phyloP scores from a whole-genome alignment of 495 filamentous ascomycete genomes.

The Neurospora hispaniola region DNA sequence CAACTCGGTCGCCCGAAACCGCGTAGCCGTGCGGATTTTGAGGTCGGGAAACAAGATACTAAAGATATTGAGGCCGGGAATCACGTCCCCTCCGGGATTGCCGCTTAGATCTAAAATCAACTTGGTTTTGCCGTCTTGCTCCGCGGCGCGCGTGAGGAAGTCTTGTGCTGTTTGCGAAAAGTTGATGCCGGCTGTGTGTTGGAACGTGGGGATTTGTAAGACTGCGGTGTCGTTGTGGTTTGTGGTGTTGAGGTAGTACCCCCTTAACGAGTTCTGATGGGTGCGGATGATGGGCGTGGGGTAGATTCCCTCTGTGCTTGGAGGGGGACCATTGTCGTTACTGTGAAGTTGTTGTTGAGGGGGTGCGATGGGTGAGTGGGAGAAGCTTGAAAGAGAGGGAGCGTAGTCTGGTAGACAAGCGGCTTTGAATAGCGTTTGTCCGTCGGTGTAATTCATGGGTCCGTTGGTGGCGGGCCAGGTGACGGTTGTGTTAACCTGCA shows the following conservation, averaged over 20 bases:
- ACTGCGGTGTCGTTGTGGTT: not conserved
- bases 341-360: too few relatives aligned
- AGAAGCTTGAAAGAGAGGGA: not conserved
- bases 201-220: not conserved
- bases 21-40: not conserved
- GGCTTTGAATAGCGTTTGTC: not conserved
- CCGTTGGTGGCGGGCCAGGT: not conserved
- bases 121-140: not conserved
- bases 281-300: not conserved
- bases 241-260: not conserved
- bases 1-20: not conserved
- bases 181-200: rapidly evolving
- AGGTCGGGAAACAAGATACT: not conserved
- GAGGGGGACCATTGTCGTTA: not conserved
- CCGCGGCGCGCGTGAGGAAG: not conserved
- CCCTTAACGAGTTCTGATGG: not conserved
- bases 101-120: not conserved
- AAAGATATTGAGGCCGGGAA: not conserved
- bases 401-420: not conserved
- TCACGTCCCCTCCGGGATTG: not conserved
- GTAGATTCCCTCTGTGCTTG: not conserved
- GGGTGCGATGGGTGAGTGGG: not conserved
- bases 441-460: not conserved
- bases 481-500: slow-evolving; percentile 4
- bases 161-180: not conserved